A percentile compares a stretch with the other conserved stretches of the same genome.
Evolutionary conservation across 1,139 yeast species (phyloP).

Genomic region (Debaryomycetaceae sp.): DNA sequence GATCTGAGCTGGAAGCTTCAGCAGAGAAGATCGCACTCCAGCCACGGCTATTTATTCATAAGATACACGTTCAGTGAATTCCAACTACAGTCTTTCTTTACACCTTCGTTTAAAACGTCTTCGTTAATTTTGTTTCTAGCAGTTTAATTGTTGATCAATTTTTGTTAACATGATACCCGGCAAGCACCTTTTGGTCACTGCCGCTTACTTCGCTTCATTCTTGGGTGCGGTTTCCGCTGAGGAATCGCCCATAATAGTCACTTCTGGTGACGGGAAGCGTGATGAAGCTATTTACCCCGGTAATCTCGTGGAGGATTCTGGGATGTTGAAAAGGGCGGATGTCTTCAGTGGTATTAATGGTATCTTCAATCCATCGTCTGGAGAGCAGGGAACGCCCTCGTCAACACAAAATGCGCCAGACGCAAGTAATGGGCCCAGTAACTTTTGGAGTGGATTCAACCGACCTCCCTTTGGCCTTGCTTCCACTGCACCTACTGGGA

Average conservation of each 20-base stretch:
- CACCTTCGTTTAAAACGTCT: background rate
- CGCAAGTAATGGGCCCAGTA: background rate
- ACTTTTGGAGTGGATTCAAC: background rate
- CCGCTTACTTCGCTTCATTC: background rate
- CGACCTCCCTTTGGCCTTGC: background rate
- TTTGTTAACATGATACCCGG: background rate
- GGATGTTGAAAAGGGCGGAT: background rate
- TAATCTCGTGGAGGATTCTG: background rate
- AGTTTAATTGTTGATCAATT: background rate
- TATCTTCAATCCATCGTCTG: background rate
- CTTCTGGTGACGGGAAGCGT: background rate
- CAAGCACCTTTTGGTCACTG: background rate
- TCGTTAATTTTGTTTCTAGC: background rate
- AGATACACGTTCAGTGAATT: background rate
- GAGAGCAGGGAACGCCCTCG: background rate
- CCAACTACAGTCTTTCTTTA: slow-evolving; percentile 9
- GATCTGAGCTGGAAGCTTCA: background rate
- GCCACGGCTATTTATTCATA: background rate
- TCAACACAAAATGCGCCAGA: background rate
- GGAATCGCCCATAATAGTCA: background rate
- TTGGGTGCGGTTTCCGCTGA: background rate
- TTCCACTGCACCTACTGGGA: background rate
- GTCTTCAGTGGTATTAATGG: background rate
- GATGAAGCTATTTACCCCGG: background rate
- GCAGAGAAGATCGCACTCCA: background rate